Conservation (phyloP, 176 grass and related monocot species). For the Tillandsia fasciculata region DNA sequence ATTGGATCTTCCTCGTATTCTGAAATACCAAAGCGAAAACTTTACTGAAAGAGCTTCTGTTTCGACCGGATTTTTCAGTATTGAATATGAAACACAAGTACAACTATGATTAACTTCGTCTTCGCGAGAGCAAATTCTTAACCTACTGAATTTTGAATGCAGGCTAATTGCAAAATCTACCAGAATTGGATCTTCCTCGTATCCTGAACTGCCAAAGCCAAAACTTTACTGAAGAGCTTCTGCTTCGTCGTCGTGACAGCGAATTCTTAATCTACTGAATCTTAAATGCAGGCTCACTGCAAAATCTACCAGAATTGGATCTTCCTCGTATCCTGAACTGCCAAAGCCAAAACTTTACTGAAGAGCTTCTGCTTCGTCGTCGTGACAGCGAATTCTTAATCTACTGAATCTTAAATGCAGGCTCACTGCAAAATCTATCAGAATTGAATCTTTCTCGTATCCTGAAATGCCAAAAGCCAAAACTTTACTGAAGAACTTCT, state of each 20-base stretch:
- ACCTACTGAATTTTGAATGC: constrained; percentile 28
- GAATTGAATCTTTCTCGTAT: not conserved
- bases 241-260: too few relatives aligned
- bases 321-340: constrained; percentile 43
- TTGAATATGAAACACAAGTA: too few relatives aligned
- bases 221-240: too few relatives aligned
- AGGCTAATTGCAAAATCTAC: constrained; percentile 25
- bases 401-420: constrained; percentile 27
- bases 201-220: constrained; percentile 68
- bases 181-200: constrained; percentile 16
- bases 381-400: too few relatives aligned
- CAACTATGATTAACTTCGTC: too few relatives aligned
- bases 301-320: constrained; percentile 29
- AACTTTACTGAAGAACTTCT: too few relatives aligned
- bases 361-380: too few relatives aligned
- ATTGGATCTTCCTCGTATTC: too few relatives aligned
- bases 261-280: constrained; percentile 24
- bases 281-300: constrained; percentile 1
- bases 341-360: constrained; percentile 31
- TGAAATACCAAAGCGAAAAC: too few relatives aligned
- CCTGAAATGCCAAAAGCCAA: constrained; percentile 36
- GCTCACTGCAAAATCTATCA: constrained; percentile 30
- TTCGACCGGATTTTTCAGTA: too few relatives aligned
- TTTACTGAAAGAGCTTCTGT: too few relatives aligned
- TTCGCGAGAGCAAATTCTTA: too few relatives aligned